phyloP scores from a whole-genome alignment of 352 stramenopile genomes.

The Phytopythium ostracodes region DNA sequence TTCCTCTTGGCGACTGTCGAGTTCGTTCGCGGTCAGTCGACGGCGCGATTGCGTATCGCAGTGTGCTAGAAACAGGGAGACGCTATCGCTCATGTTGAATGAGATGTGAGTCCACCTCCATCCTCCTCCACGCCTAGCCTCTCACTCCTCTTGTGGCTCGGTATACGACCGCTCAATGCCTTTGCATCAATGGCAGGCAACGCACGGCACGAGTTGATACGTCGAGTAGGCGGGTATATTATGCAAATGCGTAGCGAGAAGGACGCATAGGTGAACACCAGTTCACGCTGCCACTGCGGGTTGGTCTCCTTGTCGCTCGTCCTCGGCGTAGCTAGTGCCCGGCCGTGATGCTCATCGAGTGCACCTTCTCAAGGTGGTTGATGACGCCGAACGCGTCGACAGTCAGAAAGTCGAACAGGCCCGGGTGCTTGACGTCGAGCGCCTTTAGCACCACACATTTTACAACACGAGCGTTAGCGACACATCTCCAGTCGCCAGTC shows the following conservation, averaged over 20 bases:
- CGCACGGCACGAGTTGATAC: not conserved
- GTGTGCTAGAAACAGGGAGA: too few species aligned
- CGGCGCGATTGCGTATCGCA: too few species aligned
- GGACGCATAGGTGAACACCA: not conserved
- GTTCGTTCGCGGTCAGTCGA: too few species aligned
- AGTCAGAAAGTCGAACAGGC: constrained; percentile 83
- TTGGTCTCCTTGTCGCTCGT: not conserved
- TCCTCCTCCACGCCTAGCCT: too few species aligned
- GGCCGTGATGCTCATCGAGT: constrained; percentile 62
- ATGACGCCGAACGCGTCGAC: constrained; percentile 81
- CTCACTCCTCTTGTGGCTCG: too few species aligned
- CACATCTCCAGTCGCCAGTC: not conserved
- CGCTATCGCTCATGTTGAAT: too few species aligned
- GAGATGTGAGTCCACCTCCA: too few species aligned
- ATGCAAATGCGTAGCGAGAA: not conserved
- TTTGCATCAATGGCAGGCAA: too few species aligned
- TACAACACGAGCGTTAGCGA: not conserved
- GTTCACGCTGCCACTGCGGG: too few species aligned
- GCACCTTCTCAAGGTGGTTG: constrained; percentile 80
- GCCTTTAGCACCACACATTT: constrained; percentile 20
- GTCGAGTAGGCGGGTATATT: not conserved
- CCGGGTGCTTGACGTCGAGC: constrained; percentile 77
- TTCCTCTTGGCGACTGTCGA: too few species aligned
- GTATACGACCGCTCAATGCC: too few species aligned
- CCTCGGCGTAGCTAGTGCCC: constrained; percentile 19